These are phyloP conservation scores for Trichoderma koningiopsis DNA, from an alignment of 2,329 filamentous ascomycete genomes.

Conservation along the genomic window DNA sequence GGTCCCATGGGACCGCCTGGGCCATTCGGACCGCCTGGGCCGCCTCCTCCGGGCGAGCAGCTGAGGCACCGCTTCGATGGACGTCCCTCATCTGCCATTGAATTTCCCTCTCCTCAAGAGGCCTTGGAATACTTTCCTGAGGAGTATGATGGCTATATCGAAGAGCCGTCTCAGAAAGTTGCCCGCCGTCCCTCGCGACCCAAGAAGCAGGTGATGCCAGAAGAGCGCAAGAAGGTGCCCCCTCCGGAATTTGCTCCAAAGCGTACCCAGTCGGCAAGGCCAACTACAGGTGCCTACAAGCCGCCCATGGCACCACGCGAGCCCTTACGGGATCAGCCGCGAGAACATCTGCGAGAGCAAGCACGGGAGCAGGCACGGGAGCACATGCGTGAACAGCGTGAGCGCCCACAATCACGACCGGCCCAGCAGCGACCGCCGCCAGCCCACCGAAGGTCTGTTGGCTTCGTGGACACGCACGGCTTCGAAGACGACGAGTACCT, in stretches of 20 bases:
- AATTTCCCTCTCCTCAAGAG: constrained; percentile 31
- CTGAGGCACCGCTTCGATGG: constrained; percentile 40
- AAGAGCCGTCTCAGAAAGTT: constrained; percentile 40
- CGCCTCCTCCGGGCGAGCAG: constrained; percentile 35
- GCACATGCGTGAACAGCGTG: constrained; percentile 7
- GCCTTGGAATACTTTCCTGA: constrained; percentile 41
- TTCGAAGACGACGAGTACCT: constrained; percentile 45
- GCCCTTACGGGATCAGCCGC: constrained; percentile 31
- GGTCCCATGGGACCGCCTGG: constrained; percentile 29
- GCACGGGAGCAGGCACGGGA: constrained; percentile 7
- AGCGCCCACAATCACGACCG: constrained; percentile 13
- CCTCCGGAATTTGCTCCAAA: constrained; percentile 44
- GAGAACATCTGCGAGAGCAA: constrained; percentile 1
- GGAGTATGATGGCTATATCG: constrained; percentile 45
- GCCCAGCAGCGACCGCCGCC: constrained; percentile 37
- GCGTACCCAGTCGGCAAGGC: constrained; percentile 42
- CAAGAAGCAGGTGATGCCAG: constrained; percentile 44
- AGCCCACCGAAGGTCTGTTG: constrained; percentile 36
- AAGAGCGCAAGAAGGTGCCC: constrained; percentile 53
- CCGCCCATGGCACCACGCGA: constrained; percentile 34
- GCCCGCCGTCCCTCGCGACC: constrained; percentile 47
- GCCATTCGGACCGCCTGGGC: neutral
- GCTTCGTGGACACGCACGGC: constrained; percentile 38
- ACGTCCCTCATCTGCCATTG: constrained; percentile 46
- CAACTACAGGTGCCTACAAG: constrained; percentile 35